Percentiles rank a stretch among this genome's conserved stretches.
phyloP scores from a whole-genome alignment of 2,329 filamentous ascomycete species.

The Talaromyces sp. region DNA sequence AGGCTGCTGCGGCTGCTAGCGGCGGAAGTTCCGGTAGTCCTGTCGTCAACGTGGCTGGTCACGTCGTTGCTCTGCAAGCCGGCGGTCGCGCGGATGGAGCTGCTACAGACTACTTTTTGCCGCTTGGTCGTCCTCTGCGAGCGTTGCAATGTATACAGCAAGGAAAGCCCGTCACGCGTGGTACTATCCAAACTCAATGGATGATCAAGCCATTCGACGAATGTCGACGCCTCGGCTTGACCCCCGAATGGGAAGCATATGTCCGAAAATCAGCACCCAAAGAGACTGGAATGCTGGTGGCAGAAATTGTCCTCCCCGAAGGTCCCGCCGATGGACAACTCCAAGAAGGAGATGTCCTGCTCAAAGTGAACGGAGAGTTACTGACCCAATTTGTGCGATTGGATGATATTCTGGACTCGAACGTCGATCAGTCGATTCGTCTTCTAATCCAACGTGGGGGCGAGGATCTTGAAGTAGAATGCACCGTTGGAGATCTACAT shows the following conservation, averaged over 20 bases:
- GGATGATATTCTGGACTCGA: slow-evolving; percentile 87
- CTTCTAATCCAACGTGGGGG: slow-evolving; percentile 85
- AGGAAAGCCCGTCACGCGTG: slow-evolving; percentile 71
- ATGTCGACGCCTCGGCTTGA: slow-evolving; percentile 82
- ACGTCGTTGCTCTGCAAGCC: slow-evolving; percentile 87
- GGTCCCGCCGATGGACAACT: slow-evolving; percentile 84
- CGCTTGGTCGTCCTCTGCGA: slow-evolving; percentile 81
- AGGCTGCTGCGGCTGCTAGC: slow-evolving; percentile 93
- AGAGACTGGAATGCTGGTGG: slow-evolving; percentile 95
- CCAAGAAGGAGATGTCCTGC: slow-evolving; percentile 87
- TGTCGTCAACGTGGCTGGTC: slow-evolving; percentile 91
- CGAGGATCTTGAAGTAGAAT: slow-evolving; percentile 76
- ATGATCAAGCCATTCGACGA: slow-evolving; percentile 97
- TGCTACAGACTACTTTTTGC: slow-evolving; percentile 95
- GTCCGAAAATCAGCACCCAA: slow-evolving; percentile 80
- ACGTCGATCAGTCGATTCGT: slow-evolving; percentile 71
- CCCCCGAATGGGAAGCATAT: slow-evolving; percentile 77
- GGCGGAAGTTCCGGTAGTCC: slow-evolving; percentile 98
- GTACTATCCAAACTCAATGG: slow-evolving; percentile 98
- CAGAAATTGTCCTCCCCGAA: slow-evolving; percentile 87
- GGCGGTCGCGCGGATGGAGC: slow-evolving; percentile 91
- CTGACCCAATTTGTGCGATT: slow-evolving; percentile 89
- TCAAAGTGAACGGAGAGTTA: slow-evolving; percentile 90
- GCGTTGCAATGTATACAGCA: slow-evolving; percentile 82
- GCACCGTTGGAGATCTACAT: slow-evolving; percentile 85